Percentiles rank a stretch among this genome's conserved stretches.
These are phyloP conservation scores for Suillus discolor DNA, from an alignment of 768 basidiomycete species.

Conservation along the genomic window DNA sequence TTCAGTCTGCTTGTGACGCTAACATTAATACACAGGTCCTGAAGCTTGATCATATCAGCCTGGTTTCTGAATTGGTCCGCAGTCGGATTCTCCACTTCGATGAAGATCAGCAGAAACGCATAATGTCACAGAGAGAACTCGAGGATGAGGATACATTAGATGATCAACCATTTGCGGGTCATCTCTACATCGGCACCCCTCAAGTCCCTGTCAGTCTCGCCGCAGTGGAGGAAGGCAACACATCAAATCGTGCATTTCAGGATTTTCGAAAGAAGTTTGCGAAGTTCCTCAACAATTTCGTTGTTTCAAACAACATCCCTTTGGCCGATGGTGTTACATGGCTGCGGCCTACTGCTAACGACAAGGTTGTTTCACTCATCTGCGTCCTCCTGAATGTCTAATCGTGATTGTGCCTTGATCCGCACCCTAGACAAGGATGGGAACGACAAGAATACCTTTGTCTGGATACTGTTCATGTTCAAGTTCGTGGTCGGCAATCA, in stretches of 20 bases:
- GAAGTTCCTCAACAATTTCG: neutral
- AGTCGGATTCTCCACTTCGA: neutral
- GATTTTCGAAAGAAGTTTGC: conserved; percentile 3
- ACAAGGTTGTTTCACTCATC: neutral
- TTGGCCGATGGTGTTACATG: neutral
- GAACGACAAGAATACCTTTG: neutral
- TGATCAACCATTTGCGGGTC: neutral
- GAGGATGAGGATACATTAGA: neutral
- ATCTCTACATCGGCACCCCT: neutral
- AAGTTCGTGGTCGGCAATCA: conserved; percentile 11
- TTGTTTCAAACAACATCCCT: neutral
- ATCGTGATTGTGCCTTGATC: conserved; percentile 32
- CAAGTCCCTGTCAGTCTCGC: neutral
- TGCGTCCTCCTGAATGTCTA: neutral
- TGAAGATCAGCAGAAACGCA: neutral
- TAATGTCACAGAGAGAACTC: neutral
- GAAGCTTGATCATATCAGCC: neutral
- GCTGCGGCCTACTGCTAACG: neutral
- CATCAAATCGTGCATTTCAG: neutral
- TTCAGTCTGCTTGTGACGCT: neutral
- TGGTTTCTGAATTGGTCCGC: neutral
- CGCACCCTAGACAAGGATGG: conserved; percentile 7
- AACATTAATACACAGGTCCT: neutral
- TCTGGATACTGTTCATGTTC: conserved; percentile 21
- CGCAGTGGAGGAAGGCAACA: neutral